These are phyloP conservation scores for Claviceps maximensis DNA, from an alignment of 2,329 filamentous ascomycete species.

Conservation along the genomic window DNA sequence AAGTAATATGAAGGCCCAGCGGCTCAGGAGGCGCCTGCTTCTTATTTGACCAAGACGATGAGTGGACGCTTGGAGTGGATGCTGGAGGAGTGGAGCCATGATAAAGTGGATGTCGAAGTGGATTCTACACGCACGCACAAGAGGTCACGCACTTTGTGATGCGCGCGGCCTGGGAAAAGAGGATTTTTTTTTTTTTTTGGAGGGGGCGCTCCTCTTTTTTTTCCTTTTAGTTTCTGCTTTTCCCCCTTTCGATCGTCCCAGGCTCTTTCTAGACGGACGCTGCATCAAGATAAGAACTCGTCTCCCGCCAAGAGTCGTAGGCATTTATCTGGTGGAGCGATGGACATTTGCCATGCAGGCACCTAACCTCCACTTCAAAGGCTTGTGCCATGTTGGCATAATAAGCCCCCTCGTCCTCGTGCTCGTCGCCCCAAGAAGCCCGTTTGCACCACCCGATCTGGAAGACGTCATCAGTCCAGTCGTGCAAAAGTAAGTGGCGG, in stretches of 20 bases:
- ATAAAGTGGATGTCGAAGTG: background rate
- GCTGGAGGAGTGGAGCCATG: background rate
- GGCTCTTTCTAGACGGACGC: too few species aligned
- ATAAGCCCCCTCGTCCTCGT: too few species aligned
- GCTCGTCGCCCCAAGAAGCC: background rate
- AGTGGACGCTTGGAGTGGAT: background rate
- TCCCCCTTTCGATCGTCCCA: background rate
- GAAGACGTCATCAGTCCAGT: background rate
- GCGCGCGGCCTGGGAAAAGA: too few species aligned
- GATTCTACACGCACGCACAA: background rate
- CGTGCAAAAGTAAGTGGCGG: background rate
- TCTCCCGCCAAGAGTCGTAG: background rate
- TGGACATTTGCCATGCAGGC: background rate
- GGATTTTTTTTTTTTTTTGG: too few species aligned
- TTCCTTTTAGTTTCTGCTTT: background rate
- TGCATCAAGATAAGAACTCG: too few species aligned
- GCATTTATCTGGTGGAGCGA: too few species aligned
- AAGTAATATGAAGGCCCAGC: background rate
- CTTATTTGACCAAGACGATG: background rate
- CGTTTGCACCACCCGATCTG: background rate
- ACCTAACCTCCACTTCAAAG: too few species aligned
- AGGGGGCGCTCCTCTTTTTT: too few species aligned
- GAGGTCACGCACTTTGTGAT: too few species aligned
- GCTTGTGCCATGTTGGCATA: too few species aligned
- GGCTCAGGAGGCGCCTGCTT: background rate